A percentile compares a stretch with the other conserved stretches of the same genome.
Conservation (phyloP, 345 rosid genomes). For the Eucalyptus caleyi region DNA sequence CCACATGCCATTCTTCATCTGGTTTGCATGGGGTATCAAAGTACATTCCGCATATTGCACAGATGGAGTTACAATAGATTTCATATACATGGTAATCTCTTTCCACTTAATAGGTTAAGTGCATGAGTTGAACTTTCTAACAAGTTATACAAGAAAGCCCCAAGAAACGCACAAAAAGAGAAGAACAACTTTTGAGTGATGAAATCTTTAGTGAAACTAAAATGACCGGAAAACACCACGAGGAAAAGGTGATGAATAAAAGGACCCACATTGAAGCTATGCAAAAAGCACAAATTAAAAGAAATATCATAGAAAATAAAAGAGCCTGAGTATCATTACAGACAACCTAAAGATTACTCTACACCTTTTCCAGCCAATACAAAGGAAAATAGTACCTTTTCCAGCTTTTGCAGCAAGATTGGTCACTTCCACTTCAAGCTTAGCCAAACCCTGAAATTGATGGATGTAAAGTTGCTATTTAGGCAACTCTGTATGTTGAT, state of each 20-base stretch:
- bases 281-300: not conserved
- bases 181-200: not conserved
- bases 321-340: not conserved
- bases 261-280: not conserved
- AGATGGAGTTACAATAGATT: not conserved
- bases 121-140: not conserved
- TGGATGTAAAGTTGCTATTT: not conserved
- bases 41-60: not conserved
- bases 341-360: not conserved
- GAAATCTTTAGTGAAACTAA: not conserved
- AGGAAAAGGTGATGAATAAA: not conserved
- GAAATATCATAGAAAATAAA: not conserved
- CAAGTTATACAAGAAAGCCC: not conserved
- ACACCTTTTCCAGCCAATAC: not conserved
- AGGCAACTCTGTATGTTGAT: not conserved
- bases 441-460: slow-evolving; percentile 56
- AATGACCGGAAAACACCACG: not conserved
- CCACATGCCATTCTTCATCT: not conserved
- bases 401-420: slow-evolving; percentile 99
- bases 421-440: slow-evolving; percentile 96
- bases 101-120: not conserved
- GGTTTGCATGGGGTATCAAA: not conserved
- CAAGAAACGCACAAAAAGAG: not conserved
- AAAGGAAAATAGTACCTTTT: slow-evolving; percentile 51
- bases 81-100: not conserved